These are phyloP conservation scores for Nasturtium officinale DNA, from an alignment of 345 rosid species.

Conservation along the genomic window DNA sequence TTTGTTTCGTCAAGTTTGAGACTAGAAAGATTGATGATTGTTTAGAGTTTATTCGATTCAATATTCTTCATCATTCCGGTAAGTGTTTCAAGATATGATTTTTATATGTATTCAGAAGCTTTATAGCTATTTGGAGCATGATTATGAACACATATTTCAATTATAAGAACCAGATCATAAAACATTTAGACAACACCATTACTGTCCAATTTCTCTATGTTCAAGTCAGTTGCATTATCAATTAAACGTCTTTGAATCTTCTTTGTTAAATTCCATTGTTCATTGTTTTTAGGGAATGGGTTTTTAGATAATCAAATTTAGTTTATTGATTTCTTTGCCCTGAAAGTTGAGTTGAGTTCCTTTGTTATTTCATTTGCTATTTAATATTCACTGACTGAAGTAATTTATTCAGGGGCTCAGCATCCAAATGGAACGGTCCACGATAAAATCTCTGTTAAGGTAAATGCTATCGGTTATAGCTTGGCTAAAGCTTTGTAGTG, in stretches of 20 bases:
- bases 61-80: slow-evolving; percentile 64
- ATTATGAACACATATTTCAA: no score
- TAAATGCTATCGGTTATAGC: slow-evolving; percentile 35
- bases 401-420: slow-evolving; percentile 58
- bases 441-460: slow-evolving; percentile 65
- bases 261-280: background rate
- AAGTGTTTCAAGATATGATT: slow-evolving; percentile 20
- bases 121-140: no score
- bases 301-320: background rate
- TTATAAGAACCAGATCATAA: background rate
- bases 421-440: slow-evolving; percentile 41
- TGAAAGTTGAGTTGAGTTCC: background rate
- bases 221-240: no score
- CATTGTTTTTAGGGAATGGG: background rate
- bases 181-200: no score
- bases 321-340: slow-evolving; percentile 1
- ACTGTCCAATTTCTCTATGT: no score
- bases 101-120: no score
- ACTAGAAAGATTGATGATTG: slow-evolving; percentile 85
- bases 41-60: slow-evolving; percentile 67
- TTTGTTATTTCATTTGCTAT: background rate
- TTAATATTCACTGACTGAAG: slow-evolving; percentile 30
- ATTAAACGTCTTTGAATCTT: background rate
- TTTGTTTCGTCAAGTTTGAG: slow-evolving; percentile 82
- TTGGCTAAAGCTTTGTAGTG: slow-evolving; percentile 25